Percentiles rank a stretch among this genome's conserved stretches.
phyloP scores from a whole-genome alignment of 2,329 filamentous ascomycete species.

The Ophiostoma sp. region DNA sequence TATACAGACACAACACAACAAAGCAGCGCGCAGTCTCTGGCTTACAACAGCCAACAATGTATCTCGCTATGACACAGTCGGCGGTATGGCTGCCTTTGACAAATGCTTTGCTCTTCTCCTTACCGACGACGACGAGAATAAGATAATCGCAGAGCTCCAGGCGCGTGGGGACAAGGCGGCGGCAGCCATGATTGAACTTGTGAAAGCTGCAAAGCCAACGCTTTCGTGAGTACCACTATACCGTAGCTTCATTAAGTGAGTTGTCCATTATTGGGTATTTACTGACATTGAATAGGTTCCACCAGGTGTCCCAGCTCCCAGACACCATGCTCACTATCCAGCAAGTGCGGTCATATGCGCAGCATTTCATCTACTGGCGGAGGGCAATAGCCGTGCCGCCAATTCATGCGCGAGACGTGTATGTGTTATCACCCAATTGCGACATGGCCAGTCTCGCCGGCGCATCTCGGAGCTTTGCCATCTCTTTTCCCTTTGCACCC shows the following conservation, averaged over 20 bases:
- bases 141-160: slow-evolving; percentile 68
- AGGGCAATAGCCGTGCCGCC: slow-evolving; percentile 87
- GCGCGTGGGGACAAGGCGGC: slow-evolving; percentile 71
- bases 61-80: slow-evolving; percentile 60
- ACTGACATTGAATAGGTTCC: slow-evolving; percentile 39
- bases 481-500: slow-evolving; percentile 76
- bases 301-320: slow-evolving; percentile 59
- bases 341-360: slow-evolving; percentile 80
- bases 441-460: slow-evolving; percentile 65
- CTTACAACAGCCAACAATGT: slow-evolving; percentile 80
- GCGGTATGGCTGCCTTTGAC: slow-evolving; percentile 65
- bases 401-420: slow-evolving; percentile 81
- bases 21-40: slow-evolving; percentile 66
- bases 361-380: slow-evolving; percentile 94
- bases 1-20: slow-evolving; percentile 62
- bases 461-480: slow-evolving; percentile 67
- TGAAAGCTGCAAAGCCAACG: slow-evolving; percentile 65
- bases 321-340: slow-evolving; percentile 67
- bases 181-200: slow-evolving; percentile 73
- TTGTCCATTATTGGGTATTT: not conserved
- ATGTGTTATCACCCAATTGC: slow-evolving; percentile 86
- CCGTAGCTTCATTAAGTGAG: not conserved
- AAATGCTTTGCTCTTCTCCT: slow-evolving; percentile 84
- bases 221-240: slow-evolving; percentile 46
- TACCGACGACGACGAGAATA: slow-evolving; percentile 75